Evolutionary conservation across 768 basidiomycete species (phyloP), one percentile per base, ranked within the genome.

Genomic region (Rhodosporidiobolus sp.): DNA sequence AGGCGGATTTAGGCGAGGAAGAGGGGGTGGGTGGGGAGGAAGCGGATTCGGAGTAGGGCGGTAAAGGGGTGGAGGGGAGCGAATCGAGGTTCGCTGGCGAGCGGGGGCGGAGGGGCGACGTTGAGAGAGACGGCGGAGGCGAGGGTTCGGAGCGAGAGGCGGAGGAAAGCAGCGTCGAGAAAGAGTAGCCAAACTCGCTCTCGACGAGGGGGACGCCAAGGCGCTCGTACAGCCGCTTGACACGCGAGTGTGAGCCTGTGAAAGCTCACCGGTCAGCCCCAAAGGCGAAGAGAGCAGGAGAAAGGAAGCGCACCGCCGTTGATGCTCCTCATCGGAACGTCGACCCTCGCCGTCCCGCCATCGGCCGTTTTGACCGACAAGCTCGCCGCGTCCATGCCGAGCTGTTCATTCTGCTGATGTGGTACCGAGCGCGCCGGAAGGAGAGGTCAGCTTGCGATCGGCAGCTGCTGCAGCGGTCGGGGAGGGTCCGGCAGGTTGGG

Each of bases 271-370:
- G 7, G 32, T 17, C 48, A 11, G 8, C 28, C 30, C 22, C 20
- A 50, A 57, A 19, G 26, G 38, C 24, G 38, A 46, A n/a, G 16
- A 35, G 48, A n/a, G 0, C 26, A 14, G 19, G 28, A n/a, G 49
- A 55, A 20, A 7, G 20, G 26, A 7, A 48, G 73, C 85, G 62
- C 65, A 88, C 89, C 89, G 82, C 87, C 88, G 84, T 91, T 89
- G 78, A 91, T 91, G 1, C 87, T 87, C 52, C 90, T 82, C 90
- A 91, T 91, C 1, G 90, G 90, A 0, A 90, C 89, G 78, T 91
- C 90, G 6, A 91, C 83, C n/a, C 79, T 68, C 28, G 50, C 86
- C 60, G 84, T 80, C 48, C 82, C 77, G 30, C 80, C 80, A 17
- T 80, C 69, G 8, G 79, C 83, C 8, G 65, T 17, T 32, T 79